Base-by-base conservation (phyloP, 345 rosid species). In the Populus alba region DNA sequence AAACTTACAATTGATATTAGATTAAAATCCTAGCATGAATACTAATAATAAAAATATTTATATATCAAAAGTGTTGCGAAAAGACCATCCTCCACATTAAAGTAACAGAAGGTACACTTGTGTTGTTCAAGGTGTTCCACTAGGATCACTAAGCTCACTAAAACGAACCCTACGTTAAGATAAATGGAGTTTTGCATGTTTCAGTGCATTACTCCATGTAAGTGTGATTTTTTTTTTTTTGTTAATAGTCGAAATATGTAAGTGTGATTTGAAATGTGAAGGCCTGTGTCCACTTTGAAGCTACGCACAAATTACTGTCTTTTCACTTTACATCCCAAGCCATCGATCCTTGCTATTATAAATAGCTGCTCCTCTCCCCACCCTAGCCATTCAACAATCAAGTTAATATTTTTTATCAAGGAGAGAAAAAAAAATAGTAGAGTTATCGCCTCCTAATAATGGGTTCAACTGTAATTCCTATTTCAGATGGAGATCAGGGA, bases 41-140 rank as follows among this genome's bases (percentile, higher is more conserved):
- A 39, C 0, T 8, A 39, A 39, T 39, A 39, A 39, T 1, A 39
- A 39, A 8, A 39, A 8, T 39, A 39, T 8, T 3, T 39, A 39
- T 39, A n/a, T n/a, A n/a, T n/a, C 37, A 4, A 59, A 20, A 35
- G 37, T 66, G 41, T 16, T 70, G 83, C 71, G 80, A 80, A 45
- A 77, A 79, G 87, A 85, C 79, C 70, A 35, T 70, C 55, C 67
- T 41, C 83, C 83, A 74, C 74, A 7, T 80, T 51, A 70, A 66
- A 38, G 38, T 66, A 41, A 49, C 45, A 53, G 16, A 38, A 43
- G 75, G 69, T 33, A 76, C 75, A 37, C n/a, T 73, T 53, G 80
- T 78, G 84, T 71, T 77, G 65, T 86, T 81, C 89, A 73, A 83
- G 72, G 88, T 89, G 89, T 76, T 84, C 89, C 89, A 87, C 87